These are phyloP conservation scores for Casaregolazyma lundiana DNA, from an alignment of 1,139 yeast genomes.

Conservation along the genomic window DNA sequence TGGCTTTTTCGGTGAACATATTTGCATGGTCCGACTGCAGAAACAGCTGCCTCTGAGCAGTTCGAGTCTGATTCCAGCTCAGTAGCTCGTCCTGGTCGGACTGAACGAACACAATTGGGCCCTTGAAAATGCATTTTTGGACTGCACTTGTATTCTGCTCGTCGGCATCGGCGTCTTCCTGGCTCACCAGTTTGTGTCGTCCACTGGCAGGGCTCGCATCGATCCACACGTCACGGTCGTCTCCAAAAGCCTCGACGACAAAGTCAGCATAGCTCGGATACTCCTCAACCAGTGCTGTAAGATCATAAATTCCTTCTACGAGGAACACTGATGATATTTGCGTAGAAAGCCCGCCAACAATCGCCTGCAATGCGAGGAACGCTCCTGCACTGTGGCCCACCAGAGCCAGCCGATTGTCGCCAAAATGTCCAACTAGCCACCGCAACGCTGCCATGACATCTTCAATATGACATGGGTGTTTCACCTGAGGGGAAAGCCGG, in stretches of 20 bases:
- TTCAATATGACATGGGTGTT: slow-evolving; percentile 59
- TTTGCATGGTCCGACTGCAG: slow-evolving; percentile 2
- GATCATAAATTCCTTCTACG: slow-evolving; percentile 52
- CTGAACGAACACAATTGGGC: slow-evolving; percentile 31
- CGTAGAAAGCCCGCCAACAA: slow-evolving; percentile 22
- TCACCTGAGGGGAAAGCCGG: slow-evolving; percentile 57
- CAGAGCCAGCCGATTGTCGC: slow-evolving; percentile 36
- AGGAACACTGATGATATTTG: slow-evolving; percentile 31
- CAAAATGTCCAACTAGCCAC: slow-evolving; percentile 24
- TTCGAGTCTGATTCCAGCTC: slow-evolving; percentile 29
- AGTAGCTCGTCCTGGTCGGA: slow-evolving; percentile 38
- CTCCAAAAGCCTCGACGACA: slow-evolving; percentile 44
- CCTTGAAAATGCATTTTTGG: slow-evolving; percentile 9
- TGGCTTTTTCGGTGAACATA: slow-evolving; percentile 18
- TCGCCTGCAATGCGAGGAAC: slow-evolving; percentile 56
- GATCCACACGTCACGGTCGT: slow-evolving; percentile 30
- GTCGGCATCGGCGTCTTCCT: not conserved
- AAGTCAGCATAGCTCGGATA: slow-evolving; percentile 43
- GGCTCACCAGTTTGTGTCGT: slow-evolving; percentile 7
- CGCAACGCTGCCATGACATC: slow-evolving; percentile 52
- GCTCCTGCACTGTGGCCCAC: slow-evolving; percentile 88
- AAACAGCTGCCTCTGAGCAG: slow-evolving; percentile 18
- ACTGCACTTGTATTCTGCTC: not conserved
- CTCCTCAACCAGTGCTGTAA: slow-evolving; percentile 39
- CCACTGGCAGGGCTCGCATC: slow-evolving; percentile 26